These are phyloP conservation scores for Dictyostelium brefeldianum DNA, from an alignment of 78 protist genomes.

Conservation along the genomic window DNA sequence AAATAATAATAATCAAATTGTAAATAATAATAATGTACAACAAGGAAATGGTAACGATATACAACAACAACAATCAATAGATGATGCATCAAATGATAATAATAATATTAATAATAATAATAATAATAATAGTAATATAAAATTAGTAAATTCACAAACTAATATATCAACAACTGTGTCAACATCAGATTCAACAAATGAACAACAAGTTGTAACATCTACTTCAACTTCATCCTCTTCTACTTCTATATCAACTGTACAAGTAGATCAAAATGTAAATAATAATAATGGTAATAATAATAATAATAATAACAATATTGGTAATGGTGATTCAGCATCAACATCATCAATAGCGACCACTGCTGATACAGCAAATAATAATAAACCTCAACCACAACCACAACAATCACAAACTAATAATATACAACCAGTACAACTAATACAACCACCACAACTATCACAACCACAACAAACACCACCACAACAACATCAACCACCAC, in stretches of 20 bases:
- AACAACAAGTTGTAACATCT: not conserved
- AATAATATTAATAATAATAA: not conserved
- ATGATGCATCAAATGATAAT: not conserved
- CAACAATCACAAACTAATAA: not conserved
- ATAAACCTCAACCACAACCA: not conserved
- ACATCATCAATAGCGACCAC: not conserved
- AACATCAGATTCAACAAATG: not conserved
- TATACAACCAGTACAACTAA: not conserved
- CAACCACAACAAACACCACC: not conserved
- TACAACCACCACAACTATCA: not conserved
- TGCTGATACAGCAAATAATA: too few relatives aligned
- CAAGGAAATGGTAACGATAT: not conserved
- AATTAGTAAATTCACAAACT: too few relatives aligned
- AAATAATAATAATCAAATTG: not conserved
- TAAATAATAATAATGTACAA: not conserved
- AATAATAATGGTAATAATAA: not conserved
- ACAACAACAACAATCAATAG: slow-evolving; percentile 9
- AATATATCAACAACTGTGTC: not conserved
- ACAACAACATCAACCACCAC: slow-evolving; percentile 1
- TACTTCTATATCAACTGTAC: not conserved
- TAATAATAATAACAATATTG: not conserved
- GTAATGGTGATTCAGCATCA: not conserved
- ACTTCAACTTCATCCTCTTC: not conserved
- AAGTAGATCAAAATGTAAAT: too few relatives aligned
- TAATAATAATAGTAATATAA: not conserved